These are phyloP conservation scores for Epichloe bromicola DNA, from an alignment of 2,329 filamentous ascomycete genomes.

Conservation along the genomic window DNA sequence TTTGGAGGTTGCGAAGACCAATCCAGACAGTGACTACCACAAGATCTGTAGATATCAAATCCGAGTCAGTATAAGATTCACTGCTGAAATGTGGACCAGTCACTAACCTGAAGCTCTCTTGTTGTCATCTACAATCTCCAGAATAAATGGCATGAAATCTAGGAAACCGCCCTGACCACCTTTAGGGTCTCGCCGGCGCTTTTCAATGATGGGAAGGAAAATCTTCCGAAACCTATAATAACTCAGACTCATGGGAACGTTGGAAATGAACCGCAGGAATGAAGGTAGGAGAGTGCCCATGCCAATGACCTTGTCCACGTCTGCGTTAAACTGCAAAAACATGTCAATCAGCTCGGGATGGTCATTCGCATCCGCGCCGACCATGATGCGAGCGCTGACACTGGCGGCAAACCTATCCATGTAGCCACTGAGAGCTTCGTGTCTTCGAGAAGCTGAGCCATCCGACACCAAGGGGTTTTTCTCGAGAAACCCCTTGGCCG, in stretches of 20 bases:
- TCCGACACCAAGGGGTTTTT: background rate
- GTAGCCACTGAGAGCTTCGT: background rate
- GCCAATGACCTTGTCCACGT: background rate
- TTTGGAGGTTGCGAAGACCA: background rate
- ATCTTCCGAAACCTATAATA: background rate
- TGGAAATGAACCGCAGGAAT: background rate
- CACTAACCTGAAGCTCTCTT: background rate
- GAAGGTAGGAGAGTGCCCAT: background rate
- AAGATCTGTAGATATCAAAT: background rate
- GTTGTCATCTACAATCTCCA: background rate
- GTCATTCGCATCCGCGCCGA: background rate
- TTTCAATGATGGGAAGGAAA: background rate
- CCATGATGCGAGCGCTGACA: background rate
- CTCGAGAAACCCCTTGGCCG: background rate
- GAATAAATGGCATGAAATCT: background rate
- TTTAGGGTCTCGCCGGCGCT: background rate
- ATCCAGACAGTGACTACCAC: background rate
- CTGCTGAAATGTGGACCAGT: background rate
- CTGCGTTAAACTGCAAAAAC: background rate
- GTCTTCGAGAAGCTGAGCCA: background rate
- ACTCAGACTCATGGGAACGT: background rate
- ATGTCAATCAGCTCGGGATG: background rate
- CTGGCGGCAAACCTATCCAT: background rate
- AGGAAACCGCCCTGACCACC: background rate
- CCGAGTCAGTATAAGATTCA: background rate